Evolutionary conservation across 2,329 filamentous ascomycete species (phyloP).

Genomic region (Penicillium decumbens): DNA sequence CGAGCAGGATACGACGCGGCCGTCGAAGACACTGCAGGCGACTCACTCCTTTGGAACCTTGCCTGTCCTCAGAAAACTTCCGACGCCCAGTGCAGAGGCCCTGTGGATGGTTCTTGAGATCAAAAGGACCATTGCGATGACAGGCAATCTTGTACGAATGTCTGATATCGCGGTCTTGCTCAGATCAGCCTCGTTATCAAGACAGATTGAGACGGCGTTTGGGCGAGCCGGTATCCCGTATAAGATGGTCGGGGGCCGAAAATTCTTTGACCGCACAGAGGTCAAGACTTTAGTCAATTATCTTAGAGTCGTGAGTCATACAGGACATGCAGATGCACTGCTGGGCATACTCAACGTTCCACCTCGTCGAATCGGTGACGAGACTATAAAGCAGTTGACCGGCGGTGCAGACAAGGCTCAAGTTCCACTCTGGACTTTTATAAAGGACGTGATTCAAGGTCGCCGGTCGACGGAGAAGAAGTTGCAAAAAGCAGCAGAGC

Average conservation of each 20-base stretch:
- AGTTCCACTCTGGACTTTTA: conserved; percentile 69
- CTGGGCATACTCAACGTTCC: conserved; percentile 81
- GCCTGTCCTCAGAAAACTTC: conserved; percentile 74
- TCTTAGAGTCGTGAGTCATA: conserved; percentile 75
- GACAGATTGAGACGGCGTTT: conserved; percentile 78
- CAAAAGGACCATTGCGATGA: conserved; percentile 63
- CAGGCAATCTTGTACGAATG: conserved; percentile 65
- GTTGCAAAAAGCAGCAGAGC: conserved; percentile 52
- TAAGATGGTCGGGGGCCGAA: conserved; percentile 83
- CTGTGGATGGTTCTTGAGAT: conserved; percentile 87
- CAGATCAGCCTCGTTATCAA: conserved; percentile 75
- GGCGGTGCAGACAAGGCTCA: conserved; percentile 69
- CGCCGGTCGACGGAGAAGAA: conserved; percentile 50
- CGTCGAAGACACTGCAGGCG: conserved; percentile 72
- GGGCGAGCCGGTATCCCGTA: conserved; percentile 80
- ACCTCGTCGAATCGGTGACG: conserved; percentile 72
- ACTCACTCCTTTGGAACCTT: conserved; percentile 74
- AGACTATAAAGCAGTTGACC: conserved; percentile 67
- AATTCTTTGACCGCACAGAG: conserved; percentile 88
- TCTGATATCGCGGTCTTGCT: conserved; percentile 82
- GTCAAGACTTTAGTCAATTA: conserved; percentile 87
- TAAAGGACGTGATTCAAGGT: conserved; percentile 57
- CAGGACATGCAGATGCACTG: conserved; percentile 80
- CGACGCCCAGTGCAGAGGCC: conserved; percentile 67
- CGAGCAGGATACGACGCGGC: conserved; percentile 77